These are phyloP conservation scores for Chrysoporthe austroafricana DNA, from an alignment of 2,329 filamentous ascomycete genomes.

Conservation along the genomic window DNA sequence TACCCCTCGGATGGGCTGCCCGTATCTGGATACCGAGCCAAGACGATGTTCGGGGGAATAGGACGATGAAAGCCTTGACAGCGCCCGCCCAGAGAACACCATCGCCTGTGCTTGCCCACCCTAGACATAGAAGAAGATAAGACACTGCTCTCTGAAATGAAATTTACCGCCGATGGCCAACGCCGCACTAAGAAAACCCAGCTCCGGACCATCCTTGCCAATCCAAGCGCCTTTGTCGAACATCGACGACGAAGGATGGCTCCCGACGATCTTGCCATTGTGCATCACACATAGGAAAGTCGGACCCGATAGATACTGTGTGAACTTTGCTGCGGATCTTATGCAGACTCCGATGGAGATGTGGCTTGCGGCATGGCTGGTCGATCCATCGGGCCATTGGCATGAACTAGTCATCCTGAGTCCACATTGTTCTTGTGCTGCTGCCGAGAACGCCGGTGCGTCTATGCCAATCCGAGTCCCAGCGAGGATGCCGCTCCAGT, in stretches of 20 bases:
- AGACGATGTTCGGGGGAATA: not conserved
- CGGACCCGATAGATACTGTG: too few relatives aligned
- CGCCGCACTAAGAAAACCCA: not conserved
- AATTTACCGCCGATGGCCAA: not conserved
- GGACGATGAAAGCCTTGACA: not conserved
- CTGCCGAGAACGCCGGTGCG: too few relatives aligned
- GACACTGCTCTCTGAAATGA: not conserved
- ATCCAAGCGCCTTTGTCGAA: not conserved
- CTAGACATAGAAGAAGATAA: not conserved
- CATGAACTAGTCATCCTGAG: not conserved
- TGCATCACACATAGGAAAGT: too few relatives aligned
- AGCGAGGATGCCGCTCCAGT: not conserved
- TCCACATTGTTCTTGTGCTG: not conserved
- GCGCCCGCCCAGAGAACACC: not conserved
- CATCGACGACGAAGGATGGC: not conserved
- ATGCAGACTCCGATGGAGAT: too few relatives aligned
- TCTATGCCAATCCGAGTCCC: too few relatives aligned
- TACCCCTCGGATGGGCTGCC: not conserved
- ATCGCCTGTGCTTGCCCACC: not conserved
- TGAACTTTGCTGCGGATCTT: too few relatives aligned
- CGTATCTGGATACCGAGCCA: not conserved
- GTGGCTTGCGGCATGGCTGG: not conserved
- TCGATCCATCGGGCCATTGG: not conserved
- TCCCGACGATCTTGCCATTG: not conserved
- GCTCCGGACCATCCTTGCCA: constrained; percentile 3